Conservation (phyloP, 192 early-diverging fungal species). For the Geranomyces variabilis region DNA sequence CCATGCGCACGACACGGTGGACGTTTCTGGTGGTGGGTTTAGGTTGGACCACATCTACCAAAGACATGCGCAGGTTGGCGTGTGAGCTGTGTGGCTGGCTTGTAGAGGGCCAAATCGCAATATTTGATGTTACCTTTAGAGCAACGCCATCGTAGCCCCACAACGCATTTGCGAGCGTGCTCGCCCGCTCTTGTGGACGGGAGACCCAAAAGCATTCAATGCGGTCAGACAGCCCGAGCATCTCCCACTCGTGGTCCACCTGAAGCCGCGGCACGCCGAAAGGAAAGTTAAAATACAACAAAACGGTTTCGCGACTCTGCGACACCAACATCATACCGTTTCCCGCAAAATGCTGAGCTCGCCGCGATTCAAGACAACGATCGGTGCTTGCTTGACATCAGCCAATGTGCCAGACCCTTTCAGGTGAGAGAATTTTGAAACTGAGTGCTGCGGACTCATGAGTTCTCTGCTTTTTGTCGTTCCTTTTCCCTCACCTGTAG, state of each 20-base stretch:
- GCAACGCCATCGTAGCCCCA: conserved; percentile 72
- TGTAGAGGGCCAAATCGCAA: too few relatives aligned
- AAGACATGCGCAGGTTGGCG: too few relatives aligned
- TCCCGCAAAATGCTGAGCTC: conserved; percentile 67
- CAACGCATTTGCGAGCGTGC: conserved; percentile 62
- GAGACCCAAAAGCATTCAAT: conserved; percentile 80
- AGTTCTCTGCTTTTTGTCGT: too few relatives aligned
- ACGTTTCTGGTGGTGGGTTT: background rate
- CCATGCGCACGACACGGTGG: conserved; percentile 8
- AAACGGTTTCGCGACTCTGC: background rate
- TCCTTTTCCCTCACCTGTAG: background rate
- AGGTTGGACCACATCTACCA: conserved; percentile 35
- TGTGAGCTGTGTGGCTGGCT: too few relatives aligned
- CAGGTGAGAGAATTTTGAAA: conserved; percentile 11
- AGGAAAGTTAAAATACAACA: conserved; percentile 4
- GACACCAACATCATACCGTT: background rate
- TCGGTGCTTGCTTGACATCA: conserved; percentile 53
- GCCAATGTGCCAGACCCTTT: conserved; percentile 45
- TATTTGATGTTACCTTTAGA: conserved; percentile 55
- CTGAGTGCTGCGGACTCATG: background rate
- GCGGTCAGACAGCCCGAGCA: conserved; percentile 57
- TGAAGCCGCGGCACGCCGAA: background rate
- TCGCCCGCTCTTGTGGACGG: conserved; percentile 44
- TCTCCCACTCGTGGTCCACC: conserved; percentile 54
- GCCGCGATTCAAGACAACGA: conserved; percentile 69